A percentile compares a stretch with the other conserved stretches of the same genome.
phyloP scores from a whole-genome alignment of 1,284 basidiomycete species.

The Boletus mariae region DNA sequence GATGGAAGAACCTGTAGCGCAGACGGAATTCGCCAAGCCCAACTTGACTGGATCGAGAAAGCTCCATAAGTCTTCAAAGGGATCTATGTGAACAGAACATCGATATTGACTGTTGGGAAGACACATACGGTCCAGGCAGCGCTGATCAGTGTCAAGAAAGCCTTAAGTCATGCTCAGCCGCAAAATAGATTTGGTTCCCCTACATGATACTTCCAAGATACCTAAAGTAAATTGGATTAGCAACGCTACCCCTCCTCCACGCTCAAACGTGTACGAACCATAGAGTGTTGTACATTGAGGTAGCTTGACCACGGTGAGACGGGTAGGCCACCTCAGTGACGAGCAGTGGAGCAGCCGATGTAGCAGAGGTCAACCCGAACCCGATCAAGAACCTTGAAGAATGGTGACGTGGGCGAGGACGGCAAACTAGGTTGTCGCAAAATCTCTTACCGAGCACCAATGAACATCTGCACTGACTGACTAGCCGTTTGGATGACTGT shows the following conservation, averaged over 20 bases:
- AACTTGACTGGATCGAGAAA: constrained; percentile 56
- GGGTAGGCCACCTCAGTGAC: constrained; percentile 77
- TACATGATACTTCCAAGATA: constrained; percentile 72
- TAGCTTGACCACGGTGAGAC: constrained; percentile 65
- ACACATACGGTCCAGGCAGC: constrained; percentile 57
- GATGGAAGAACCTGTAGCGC: constrained; percentile 62
- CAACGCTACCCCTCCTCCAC: not conserved
- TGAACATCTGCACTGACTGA: constrained; percentile 74
- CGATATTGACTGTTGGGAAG: not conserved
- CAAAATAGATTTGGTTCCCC: constrained; percentile 10
- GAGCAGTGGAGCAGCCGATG: constrained; percentile 64
- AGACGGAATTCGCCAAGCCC: constrained; percentile 74
- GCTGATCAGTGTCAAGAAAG: constrained; percentile 17
- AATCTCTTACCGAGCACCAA: constrained; percentile 50
- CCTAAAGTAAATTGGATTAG: not conserved
- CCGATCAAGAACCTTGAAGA: constrained; percentile 58
- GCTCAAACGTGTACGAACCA: constrained; percentile 37
- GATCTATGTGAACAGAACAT: not conserved
- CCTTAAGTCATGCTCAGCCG: not conserved
- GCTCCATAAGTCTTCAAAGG: constrained; percentile 54
- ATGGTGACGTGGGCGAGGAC: not conserved
- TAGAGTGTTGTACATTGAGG: constrained; percentile 70
- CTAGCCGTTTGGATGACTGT: constrained; percentile 65
- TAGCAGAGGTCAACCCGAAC: constrained; percentile 70
- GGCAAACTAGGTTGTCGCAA: not conserved